Evolutionary conservation across 2,329 filamentous ascomycete species (phyloP).

Genomic region (Sclerotinia sclerotiorum): DNA sequence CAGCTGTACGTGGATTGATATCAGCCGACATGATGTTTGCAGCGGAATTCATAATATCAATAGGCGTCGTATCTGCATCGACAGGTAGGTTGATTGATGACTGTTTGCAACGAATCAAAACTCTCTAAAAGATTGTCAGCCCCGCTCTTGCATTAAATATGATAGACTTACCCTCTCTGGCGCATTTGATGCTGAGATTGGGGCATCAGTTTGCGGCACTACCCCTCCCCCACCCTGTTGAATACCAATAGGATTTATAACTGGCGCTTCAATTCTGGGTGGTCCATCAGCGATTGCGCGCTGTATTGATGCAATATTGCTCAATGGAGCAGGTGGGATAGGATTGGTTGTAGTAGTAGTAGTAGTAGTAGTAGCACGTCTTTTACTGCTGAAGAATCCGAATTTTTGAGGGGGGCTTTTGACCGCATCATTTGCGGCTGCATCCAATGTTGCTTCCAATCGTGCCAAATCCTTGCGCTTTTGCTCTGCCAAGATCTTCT

Average conservation of each 20-base stretch:
- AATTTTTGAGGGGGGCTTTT: constrained; percentile 33
- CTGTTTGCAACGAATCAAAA: constrained; percentile 71
- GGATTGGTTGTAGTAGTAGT: constrained; percentile 28
- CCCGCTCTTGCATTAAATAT: constrained; percentile 23
- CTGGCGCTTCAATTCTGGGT: constrained; percentile 24
- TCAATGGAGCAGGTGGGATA: not conserved
- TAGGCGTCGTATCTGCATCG: constrained; percentile 69
- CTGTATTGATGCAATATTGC: constrained; percentile 9
- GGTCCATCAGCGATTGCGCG: constrained; percentile 25
- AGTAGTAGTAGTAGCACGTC: constrained; percentile 26
- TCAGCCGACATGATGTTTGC: constrained; percentile 61
- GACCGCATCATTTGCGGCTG: constrained; percentile 30
- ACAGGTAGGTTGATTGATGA: constrained; percentile 70
- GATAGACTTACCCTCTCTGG: constrained; percentile 65
- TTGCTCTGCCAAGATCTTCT: constrained; percentile 36
- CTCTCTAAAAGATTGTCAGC: constrained; percentile 51
- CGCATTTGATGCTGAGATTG: constrained; percentile 76
- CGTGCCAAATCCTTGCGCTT: constrained; percentile 41
- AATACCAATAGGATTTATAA: constrained; percentile 27
- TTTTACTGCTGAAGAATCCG: constrained; percentile 38
- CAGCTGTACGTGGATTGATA: constrained; percentile 63
- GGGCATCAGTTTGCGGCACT: constrained; percentile 67
- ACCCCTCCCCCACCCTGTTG: constrained; percentile 38
- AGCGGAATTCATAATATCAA: constrained; percentile 70
- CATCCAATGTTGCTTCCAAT: constrained; percentile 38